A percentile compares a stretch with the other conserved stretches of the same genome.
Conservation (phyloP, 106 monocot genomes). For the Dioscorea zingiberensis region DNA sequence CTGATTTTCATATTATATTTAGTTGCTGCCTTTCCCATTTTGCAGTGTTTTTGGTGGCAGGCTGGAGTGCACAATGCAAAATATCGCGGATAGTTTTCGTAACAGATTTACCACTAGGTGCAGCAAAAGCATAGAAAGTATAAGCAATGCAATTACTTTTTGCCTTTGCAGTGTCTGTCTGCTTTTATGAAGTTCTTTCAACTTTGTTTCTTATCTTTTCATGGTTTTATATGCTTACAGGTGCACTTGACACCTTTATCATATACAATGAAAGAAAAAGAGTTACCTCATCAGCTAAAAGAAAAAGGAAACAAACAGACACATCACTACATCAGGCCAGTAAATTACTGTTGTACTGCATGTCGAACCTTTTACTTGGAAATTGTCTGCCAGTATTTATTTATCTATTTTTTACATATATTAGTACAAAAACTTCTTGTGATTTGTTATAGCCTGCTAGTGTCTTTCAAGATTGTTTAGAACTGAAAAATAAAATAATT, state of each 20-base stretch:
- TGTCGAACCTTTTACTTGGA: not conserved
- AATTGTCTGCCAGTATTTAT: too few species aligned
- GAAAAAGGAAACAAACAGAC: slow-evolving; percentile 61
- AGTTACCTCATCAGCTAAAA: slow-evolving; percentile 97
- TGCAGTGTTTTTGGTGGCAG: slow-evolving; percentile 84
- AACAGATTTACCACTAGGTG: slow-evolving; percentile 53
- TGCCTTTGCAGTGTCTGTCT: not conserved
- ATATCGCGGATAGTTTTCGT: slow-evolving; percentile 80
- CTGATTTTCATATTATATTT: too few species aligned
- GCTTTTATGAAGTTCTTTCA: too few species aligned
- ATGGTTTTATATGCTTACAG: slow-evolving; percentile 30
- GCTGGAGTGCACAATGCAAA: slow-evolving; percentile 98
- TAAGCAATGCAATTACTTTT: slow-evolving; percentile 1
- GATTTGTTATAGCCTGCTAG: too few species aligned
- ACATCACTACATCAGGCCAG: slow-evolving; percentile 80
- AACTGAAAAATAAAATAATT: too few species aligned
- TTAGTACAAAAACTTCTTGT: too few species aligned
- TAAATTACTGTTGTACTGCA: not conserved
- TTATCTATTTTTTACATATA: too few species aligned
- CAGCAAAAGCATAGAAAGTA: slow-evolving; percentile 67
- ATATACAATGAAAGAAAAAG: slow-evolving; percentile 90
- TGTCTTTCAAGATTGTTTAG: too few species aligned
- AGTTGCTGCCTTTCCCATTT: not conserved
- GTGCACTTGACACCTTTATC: slow-evolving; percentile 71
- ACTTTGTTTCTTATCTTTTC: not conserved